Base-by-base conservation (phyloP, 2,329 filamentous ascomycete genomes). In the Microsporum canis region DNA sequence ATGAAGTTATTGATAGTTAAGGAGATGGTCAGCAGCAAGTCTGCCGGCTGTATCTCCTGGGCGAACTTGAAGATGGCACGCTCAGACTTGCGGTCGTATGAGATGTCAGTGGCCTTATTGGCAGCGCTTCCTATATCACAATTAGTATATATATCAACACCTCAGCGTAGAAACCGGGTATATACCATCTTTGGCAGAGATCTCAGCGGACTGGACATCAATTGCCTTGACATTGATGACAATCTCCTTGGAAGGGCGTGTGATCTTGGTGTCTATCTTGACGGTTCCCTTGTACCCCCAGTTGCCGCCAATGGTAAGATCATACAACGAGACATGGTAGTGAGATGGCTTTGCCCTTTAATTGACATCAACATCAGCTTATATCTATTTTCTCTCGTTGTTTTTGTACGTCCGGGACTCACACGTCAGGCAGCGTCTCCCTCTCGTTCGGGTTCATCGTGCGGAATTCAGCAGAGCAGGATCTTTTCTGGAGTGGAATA, bases 201-300 rank as follows among this genome's bases (percentile, higher is more conserved):
- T 57, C 58, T 74, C 70, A 14, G 82, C 86, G 63, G 78, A 80
- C 65, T 85, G 80, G 43, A 97, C 82, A 71, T 88, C 88, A 68
- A 99, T 82, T 72, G 96, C 86, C 70, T 94, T 84, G 49, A 88
- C 81, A 75, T 99, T 99, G 73, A 97, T 78, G 47, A 88, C 84
- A 64, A 99, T 85, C 67, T 90, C 83, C 69, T 83, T 88, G 66
- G 87, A 88, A 38, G 85, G 77, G 71, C 86, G 84, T 66, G 81
- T 80, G 72, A 97, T 81, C 62, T 87, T 84, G 62, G 87, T 81
- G 66, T 88, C 82, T 72, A 99, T 95, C 66, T 84, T 87, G 65
- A 96, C 89, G 23, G 81, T 85, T 66, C 94, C 94, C 77, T 92
- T 84, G 78, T 92, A 99, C 63, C 82, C 84, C 86, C 92, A 96